Percentiles rank a stretch among this genome's conserved stretches.
Evolutionary conservation across 2,329 filamentous ascomycete genomes (phyloP).

Genomic region (Cordyceps cicadae): DNA sequence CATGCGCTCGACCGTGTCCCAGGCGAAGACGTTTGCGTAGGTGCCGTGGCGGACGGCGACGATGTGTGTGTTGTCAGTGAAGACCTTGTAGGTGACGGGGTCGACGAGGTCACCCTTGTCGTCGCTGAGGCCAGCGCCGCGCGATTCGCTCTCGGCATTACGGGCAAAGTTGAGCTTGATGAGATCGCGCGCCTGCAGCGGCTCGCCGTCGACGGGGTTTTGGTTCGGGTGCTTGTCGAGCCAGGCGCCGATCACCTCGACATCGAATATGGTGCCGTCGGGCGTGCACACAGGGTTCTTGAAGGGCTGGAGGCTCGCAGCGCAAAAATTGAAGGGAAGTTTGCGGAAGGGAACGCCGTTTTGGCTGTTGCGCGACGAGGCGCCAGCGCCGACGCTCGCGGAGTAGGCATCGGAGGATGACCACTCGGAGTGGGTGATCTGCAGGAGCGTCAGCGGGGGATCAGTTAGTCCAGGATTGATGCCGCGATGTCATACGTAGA

Average conservation of each 20-base stretch:
- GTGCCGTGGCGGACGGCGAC: slow-evolving; percentile 72
- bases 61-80: slow-evolving; percentile 97
- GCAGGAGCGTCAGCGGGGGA: neutral
- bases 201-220: slow-evolving; percentile 78
- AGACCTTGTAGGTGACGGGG: slow-evolving; percentile 93
- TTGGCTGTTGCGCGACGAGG: slow-evolving; percentile 44
- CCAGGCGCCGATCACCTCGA: slow-evolving; percentile 91
- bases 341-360: slow-evolving; percentile 62
- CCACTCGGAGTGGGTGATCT: slow-evolving; percentile 97
- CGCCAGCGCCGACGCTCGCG: slow-evolving; percentile 65
- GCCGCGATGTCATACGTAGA: slow-evolving; percentile 27
- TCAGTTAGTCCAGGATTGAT: slow-evolving; percentile 2
- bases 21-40: slow-evolving; percentile 92
- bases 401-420: slow-evolving; percentile 82
- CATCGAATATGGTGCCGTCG: slow-evolving; percentile 84
- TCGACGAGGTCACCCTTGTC: slow-evolving; percentile 77
- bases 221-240: slow-evolving; percentile 79
- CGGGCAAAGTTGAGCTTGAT: slow-evolving; percentile 88
- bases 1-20: slow-evolving; percentile 88
- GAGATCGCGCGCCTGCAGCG: slow-evolving; percentile 71
- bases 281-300: slow-evolving; percentile 86
- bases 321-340: slow-evolving; percentile 96
- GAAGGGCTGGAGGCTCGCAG: slow-evolving; percentile 91
- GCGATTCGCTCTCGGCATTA: slow-evolving; percentile 62
- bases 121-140: slow-evolving; percentile 40